Base-by-base conservation (phyloP, 2,329 filamentous ascomycete species). In the Hymenoscyphus repandus region DNA sequence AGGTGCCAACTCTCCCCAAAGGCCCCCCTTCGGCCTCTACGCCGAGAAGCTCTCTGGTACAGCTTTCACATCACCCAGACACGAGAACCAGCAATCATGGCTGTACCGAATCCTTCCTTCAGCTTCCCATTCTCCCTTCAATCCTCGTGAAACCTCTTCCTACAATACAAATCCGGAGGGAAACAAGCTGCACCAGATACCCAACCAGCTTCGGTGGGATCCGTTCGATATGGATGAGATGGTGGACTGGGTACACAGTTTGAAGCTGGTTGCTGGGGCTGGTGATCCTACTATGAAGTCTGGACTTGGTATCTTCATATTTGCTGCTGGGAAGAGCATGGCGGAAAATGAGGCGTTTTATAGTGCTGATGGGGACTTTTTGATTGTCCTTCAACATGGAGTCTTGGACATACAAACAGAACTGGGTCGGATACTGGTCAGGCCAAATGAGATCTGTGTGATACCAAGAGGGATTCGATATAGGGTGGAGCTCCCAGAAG, bases 281-380 rank as follows among this genome's bases (percentile, higher is more conserved):
- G 90, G 90, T 13, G 86, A 93, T 60, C 83, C 88, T 0, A 85
- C 85, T 0, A 77, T 86, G 67, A 95, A 95, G 70, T 74, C 79
- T 15, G 90, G 90, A 0, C 62, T 95, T 38, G 90, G 87, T 18
- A 90, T 93, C 53, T 84, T 87, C 67, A 80, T 93, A 50, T 95
- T 88, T 64, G 85, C 86, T 1, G 88, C 86, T 0, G 88, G 87
- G 17, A 84, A 80, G 66, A 82, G 84, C 64, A 95, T 96, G 90
- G 74, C 75, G 44, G 70, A 75, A n/a, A 78, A 79, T 36, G 75
- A 85, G 45, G 88, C 88, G 0, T 95, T 91, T 67, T 95, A 92
- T 74, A 91, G 86, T 3, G 85, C 89, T 0, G 88, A 92, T 64
- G 88, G 88, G 11, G 88, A 92, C 65, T 79, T 89, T 60, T 69